Conservation (phyloP, 148 eudicot genomes). For the Fagopyrum esculentum region DNA sequence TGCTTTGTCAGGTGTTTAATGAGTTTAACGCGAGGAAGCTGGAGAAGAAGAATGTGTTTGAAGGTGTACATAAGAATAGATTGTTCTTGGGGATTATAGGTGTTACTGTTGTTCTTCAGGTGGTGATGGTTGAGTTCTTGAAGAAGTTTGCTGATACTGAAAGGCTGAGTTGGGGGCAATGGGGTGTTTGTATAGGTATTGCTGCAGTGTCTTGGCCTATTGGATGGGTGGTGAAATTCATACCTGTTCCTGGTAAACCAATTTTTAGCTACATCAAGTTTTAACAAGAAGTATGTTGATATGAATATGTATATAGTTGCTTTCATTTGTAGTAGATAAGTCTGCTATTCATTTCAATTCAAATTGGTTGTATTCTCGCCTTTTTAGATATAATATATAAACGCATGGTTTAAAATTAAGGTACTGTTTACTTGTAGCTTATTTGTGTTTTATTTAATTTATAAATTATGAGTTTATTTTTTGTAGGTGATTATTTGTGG, state of each 20-base stretch:
- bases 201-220: conserved; percentile 25
- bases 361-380: no score
- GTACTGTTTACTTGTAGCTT: neutral
- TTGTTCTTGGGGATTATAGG: conserved; percentile 22
- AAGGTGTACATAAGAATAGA: conserved; percentile 25
- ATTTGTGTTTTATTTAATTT: no score
- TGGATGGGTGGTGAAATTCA: conserved; percentile 24
- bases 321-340: neutral
- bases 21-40: conserved; percentile 30
- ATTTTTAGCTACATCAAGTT: conserved; percentile 23
- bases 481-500: no score
- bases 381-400: neutral
- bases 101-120: conserved; percentile 22
- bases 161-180: conserved; percentile 27
- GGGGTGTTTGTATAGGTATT: conserved; percentile 26
- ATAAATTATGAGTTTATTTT: no score
- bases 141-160: conserved; percentile 28
- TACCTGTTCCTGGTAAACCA: conserved; percentile 25
- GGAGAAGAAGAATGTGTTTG: conserved; percentile 27
- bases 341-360: no score
- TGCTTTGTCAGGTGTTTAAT: conserved; percentile 27
- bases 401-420: neutral
- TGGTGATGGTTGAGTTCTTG: conserved; percentile 31
- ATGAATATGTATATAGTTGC: neutral
- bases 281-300: neutral